A percentile compares a stretch with the other conserved stretches of the same genome.
These are phyloP conservation scores for Suillus brevipes DNA, from an alignment of 768 basidiomycete genomes.

Conservation along the genomic window DNA sequence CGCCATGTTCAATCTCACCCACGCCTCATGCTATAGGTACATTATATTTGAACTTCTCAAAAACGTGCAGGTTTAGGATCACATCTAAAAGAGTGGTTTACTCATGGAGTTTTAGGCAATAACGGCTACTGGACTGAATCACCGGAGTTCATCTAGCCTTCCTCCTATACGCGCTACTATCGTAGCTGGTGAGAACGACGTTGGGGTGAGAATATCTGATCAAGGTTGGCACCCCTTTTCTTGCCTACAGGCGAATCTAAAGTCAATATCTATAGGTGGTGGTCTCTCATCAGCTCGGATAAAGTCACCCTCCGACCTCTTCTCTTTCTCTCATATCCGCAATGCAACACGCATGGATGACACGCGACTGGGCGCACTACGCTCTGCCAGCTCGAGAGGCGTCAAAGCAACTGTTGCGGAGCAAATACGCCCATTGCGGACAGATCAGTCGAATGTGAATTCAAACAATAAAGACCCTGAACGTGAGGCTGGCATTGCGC, in stretches of 20 bases:
- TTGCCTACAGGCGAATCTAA: conserved; percentile 13
- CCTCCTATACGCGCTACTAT: conserved; percentile 78
- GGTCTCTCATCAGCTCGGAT: conserved; percentile 60
- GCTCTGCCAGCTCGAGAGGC: conserved; percentile 61
- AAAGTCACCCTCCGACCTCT: conserved; percentile 70
- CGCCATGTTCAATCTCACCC: not conserved
- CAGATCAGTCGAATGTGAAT: conserved; percentile 23
- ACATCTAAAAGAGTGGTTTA: conserved; percentile 1
- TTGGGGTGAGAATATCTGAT: conserved; percentile 87
- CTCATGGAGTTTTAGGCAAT: conserved; percentile 53
- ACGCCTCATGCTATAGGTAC: conserved; percentile 50
- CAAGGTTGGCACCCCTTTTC: conserved; percentile 55
- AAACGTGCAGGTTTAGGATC: conserved; percentile 56
- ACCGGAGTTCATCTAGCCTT: conserved; percentile 41
- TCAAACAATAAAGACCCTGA: conserved; percentile 37
- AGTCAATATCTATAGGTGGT: conserved; percentile 51
- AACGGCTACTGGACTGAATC: conserved; percentile 60
- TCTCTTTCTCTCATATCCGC: conserved; percentile 86
- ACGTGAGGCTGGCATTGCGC: conserved; percentile 44
- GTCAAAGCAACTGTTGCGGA: conserved; percentile 80
- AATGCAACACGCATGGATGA: conserved; percentile 70
- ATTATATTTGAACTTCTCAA: conserved; percentile 89
- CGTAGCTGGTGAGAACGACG: conserved; percentile 67
- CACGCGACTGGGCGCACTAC: conserved; percentile 66
- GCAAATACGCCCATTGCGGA: conserved; percentile 56